Conservation (phyloP, 495 filamentous ascomycete species). For the Aspergillus cristatus region DNA sequence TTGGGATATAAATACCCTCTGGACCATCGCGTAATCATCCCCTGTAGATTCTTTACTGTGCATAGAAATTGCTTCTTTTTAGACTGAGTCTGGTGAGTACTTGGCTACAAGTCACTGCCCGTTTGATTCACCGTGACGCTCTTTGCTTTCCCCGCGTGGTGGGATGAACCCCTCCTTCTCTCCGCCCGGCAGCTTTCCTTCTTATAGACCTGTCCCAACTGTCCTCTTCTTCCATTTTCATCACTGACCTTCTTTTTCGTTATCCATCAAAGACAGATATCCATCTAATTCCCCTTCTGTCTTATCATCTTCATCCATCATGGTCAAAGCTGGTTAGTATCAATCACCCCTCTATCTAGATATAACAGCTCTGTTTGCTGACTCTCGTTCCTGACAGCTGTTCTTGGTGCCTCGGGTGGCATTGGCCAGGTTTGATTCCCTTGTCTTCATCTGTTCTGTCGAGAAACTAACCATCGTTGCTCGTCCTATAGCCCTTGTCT, state of each 20-base stretch:
- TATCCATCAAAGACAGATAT: too few relatives aligned
- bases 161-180: constrained; percentile 7
- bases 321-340: constrained; percentile 80
- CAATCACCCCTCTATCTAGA: neutral
- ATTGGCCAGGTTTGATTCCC: constrained; percentile 76
- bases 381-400: constrained; percentile 44
- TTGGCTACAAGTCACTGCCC: neutral
- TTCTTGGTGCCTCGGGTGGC: constrained; percentile 93
- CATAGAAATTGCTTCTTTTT: neutral
- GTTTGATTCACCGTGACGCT: neutral
- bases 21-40: too few relatives aligned
- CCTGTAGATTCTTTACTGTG: too few relatives aligned
- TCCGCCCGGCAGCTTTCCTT: constrained; percentile 2
- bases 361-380: neutral
- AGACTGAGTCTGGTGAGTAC: too few relatives aligned
- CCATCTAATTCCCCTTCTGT: too few relatives aligned
- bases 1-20: neutral
- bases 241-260: constrained; percentile 8
- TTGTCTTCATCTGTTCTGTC: too few relatives aligned
- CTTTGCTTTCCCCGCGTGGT: constrained; percentile 7
- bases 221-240: constrained; percentile 2
- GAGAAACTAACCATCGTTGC: constrained; percentile 6
- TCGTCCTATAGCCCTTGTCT: constrained; percentile 65
- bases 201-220: constrained; percentile 8
- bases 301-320: constrained; percentile 34